Evolutionary conservation across 1,284 basidiomycete species (phyloP), one percentile per base, ranked within the genome.

Genomic region (Pyrrhoderma lamaoense): DNA sequence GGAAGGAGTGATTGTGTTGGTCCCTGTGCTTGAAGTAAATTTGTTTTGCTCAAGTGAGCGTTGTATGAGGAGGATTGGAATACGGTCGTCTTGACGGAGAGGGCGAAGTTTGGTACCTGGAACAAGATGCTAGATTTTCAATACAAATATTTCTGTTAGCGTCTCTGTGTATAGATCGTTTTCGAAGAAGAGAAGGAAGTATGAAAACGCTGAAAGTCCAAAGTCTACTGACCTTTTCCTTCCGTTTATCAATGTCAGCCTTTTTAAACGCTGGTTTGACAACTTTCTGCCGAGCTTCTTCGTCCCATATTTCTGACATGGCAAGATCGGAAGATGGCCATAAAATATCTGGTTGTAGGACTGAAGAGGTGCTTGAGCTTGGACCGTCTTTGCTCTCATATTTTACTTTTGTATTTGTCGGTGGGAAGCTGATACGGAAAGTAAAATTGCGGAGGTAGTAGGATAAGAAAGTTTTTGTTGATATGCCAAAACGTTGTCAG

Each of bases 61-160:
- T 64, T 92, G 89, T 8, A 94, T 76, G 35, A 96, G 73, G 31
- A 96, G 67, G 42, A 93, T 66, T 0, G 93, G 90, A 4, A 96
- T 70, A 11, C 84, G 80, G 63, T 89, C 80, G 62, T 96, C 93
- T 58, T 87, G 74, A 2, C 76, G 75, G 5, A 75, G 68, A 0
- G 89, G 72, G 11, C 71, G 69, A 0, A 96, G 75, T 3, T 70
- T 67, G 0, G 79, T 84, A 1, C 93, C 93, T 1, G 93, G 93
- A 2, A 92, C 68, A 4, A 81, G 70, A 56, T 82, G 79, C 86
- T 90, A n/a, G n/a, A 57, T n/a, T n/a, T n/a, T n/a, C n/a, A 21
- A 19, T 42, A 52, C 42, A 40, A 38, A 46, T 34, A 47, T 18
- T n/a, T 46, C 25, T 52, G 9, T 34, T 18, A 37, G 23, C 11